Percentiles rank a stretch among this genome's conserved stretches.
phyloP scores from a whole-genome alignment of 345 rosid species.

The Acer negundo region DNA sequence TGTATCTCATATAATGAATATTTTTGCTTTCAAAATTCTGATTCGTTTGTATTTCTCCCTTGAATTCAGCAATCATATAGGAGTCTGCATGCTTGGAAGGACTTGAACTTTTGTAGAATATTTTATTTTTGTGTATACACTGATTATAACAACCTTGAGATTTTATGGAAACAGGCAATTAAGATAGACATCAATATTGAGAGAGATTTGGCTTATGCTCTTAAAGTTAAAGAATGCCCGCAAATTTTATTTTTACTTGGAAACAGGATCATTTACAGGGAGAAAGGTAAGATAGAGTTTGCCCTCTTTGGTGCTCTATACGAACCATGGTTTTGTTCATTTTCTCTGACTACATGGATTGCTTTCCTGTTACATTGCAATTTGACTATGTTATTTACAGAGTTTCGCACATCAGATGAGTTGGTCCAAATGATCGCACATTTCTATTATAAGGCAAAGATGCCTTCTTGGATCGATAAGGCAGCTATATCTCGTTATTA shows the following conservation, averaged over 20 bases:
- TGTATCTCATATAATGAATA: neutral
- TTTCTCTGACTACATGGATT: neutral
- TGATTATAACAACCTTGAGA: slow-evolving; percentile 11
- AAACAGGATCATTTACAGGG: slow-evolving; percentile 66
- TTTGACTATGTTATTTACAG: slow-evolving; percentile 43
- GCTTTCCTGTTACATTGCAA: slow-evolving; percentile 4
- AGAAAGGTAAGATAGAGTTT: slow-evolving; percentile 56
- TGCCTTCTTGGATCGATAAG: slow-evolving; percentile 69
- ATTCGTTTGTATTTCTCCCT: neutral
- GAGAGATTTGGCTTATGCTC: slow-evolving; percentile 94
- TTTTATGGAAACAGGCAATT: slow-evolving; percentile 59
- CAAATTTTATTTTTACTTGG: slow-evolving; percentile 82
- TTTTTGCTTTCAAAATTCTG: neutral
- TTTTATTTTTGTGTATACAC: neutral
- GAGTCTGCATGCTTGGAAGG: neutral
- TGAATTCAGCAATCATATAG: neutral
- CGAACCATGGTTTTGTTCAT: neutral
- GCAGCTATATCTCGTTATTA: slow-evolving; percentile 38
- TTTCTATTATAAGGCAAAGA: slow-evolving; percentile 90
- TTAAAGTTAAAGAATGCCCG: slow-evolving; percentile 79
- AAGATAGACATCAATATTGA: slow-evolving; percentile 85
- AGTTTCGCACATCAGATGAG: slow-evolving; percentile 71
- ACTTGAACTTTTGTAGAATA: slow-evolving; percentile 16
- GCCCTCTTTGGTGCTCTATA: neutral
- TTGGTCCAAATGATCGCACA: slow-evolving; percentile 88